These are phyloP conservation scores for Fraxinus quadrangulata DNA, from an alignment of 257 asterid species.

Conservation along the genomic window DNA sequence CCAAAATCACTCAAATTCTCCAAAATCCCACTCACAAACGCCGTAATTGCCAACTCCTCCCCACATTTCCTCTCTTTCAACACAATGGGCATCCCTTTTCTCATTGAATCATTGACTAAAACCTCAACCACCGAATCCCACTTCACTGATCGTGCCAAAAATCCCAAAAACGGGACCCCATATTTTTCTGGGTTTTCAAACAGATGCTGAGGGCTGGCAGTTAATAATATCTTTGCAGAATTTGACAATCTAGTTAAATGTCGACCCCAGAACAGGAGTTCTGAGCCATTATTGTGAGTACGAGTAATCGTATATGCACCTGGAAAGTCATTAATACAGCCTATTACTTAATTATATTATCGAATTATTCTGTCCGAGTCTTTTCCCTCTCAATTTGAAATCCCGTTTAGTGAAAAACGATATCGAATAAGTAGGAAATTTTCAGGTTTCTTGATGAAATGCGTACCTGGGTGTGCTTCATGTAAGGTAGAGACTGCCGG, in stretches of 20 bases:
- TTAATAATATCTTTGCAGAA: conserved; percentile 56
- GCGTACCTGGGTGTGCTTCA: conserved; percentile 66
- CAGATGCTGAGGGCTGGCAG: conserved; percentile 49
- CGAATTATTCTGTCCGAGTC: neutral
- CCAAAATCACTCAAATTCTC: conserved; percentile 34
- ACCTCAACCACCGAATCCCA: conserved; percentile 59
- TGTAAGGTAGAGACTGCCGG: conserved; percentile 68
- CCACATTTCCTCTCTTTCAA: conserved; percentile 47
- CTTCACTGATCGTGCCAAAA: conserved; percentile 28
- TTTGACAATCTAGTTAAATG: conserved; percentile 68
- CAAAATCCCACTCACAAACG: conserved; percentile 67
- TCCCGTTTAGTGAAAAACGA: neutral
- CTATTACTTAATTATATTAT: neutral
- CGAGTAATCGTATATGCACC: conserved; percentile 97
- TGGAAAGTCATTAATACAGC: conserved; percentile 29
- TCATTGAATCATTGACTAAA: conserved; percentile 66
- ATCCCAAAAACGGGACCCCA: conserved; percentile 25
- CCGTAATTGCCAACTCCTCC: conserved; percentile 71
- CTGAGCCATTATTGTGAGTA: conserved; percentile 66
- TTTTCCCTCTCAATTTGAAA: neutral
- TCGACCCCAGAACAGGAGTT: conserved; percentile 76
- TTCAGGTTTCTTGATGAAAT: neutral
- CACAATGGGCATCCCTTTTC: conserved; percentile 53
- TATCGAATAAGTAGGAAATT: neutral
- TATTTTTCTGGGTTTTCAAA: conserved; percentile 30